Percentiles rank a stretch among this genome's conserved stretches.
phyloP scores from a whole-genome alignment of 2,329 filamentous ascomycete genomes.

The Phyllosticta citribraziliensis region DNA sequence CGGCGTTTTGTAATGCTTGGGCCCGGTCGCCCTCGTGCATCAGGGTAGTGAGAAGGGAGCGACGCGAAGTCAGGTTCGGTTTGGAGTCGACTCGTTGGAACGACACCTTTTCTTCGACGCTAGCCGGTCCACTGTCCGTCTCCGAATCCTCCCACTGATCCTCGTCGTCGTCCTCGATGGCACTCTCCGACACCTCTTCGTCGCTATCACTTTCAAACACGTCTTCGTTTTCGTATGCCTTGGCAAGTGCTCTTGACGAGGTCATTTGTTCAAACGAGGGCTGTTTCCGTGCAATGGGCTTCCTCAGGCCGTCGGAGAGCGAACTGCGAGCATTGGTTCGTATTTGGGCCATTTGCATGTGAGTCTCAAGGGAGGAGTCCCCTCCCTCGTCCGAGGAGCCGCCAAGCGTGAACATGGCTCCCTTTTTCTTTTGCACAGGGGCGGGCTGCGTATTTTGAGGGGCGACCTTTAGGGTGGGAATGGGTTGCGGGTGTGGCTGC shows the following conservation, averaged over 20 bases:
- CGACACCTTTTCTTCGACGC: constrained; percentile 65
- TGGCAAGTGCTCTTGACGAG: constrained; percentile 52
- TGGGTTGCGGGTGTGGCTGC: constrained; percentile 30
- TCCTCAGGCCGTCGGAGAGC: constrained; percentile 43
- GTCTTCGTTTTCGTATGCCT: constrained; percentile 46
- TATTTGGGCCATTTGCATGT: constrained; percentile 51
- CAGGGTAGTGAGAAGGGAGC: constrained; percentile 82
- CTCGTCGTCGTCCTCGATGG: constrained; percentile 52
- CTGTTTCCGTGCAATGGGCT: constrained; percentile 56
- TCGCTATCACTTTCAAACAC: constrained; percentile 50
- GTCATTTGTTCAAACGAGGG: constrained; percentile 75
- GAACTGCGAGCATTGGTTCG: constrained; percentile 44
- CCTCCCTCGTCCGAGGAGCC: constrained; percentile 78
- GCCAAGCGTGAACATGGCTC: constrained; percentile 64
- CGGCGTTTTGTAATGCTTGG: constrained; percentile 57
- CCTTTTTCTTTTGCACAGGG: constrained; percentile 50
- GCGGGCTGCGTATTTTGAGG: constrained; percentile 16
- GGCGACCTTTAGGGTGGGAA: constrained; percentile 48
- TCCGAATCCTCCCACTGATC: constrained; percentile 50
- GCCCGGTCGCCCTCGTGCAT: constrained; percentile 72
- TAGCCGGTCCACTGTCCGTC: constrained; percentile 72
- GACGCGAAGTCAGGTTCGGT: constrained; percentile 72
- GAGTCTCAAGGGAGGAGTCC: constrained; percentile 61
- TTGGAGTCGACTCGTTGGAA: constrained; percentile 90
- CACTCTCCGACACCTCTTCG: constrained; percentile 43